Conservation (phyloP, 1,284 basidiomycete genomes). For the Meira miltonrushii region DNA sequence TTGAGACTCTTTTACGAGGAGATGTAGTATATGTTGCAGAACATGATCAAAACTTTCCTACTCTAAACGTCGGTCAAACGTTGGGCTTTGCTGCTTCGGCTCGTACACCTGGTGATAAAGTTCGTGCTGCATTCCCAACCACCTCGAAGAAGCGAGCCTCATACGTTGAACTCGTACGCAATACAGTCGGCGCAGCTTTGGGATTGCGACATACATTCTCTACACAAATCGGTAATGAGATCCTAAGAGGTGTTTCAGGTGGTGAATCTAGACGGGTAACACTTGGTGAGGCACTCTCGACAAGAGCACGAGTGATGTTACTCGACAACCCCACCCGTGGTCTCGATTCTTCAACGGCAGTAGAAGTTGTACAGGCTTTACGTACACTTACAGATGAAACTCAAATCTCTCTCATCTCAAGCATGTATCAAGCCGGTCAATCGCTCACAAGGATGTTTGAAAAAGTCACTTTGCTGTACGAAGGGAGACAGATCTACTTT, state of each 20-base stretch:
- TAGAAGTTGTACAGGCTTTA: constrained; percentile 70
- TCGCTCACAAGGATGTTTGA: constrained; percentile 61
- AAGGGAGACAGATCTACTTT: constrained; percentile 47
- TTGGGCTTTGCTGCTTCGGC: constrained; percentile 34
- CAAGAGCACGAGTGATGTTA: constrained; percentile 60
- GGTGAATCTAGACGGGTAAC: constrained; percentile 64
- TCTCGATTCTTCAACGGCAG: constrained; percentile 75
- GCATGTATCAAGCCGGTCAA: constrained; percentile 65
- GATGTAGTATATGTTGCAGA: constrained; percentile 74
- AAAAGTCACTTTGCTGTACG: constrained; percentile 50
- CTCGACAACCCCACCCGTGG: constrained; percentile 71
- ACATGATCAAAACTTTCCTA: constrained; percentile 71
- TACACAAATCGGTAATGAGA: constrained; percentile 67
- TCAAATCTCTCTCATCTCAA: constrained; percentile 71
- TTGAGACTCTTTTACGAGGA: constrained; percentile 61
- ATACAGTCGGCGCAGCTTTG: constrained; percentile 63
- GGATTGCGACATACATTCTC: constrained; percentile 67
- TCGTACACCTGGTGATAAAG: constrained; percentile 23
- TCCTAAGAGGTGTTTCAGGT: constrained; percentile 70
- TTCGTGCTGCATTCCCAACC: constrained; percentile 50
- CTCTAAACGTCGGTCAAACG: constrained; percentile 61
- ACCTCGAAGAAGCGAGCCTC: constrained; percentile 49
- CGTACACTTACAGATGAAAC: constrained; percentile 73
- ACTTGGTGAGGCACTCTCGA: constrained; percentile 63
- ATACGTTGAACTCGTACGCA: constrained; percentile 56